Evolutionary conservation across 225 moss, liverwort and hornwort species (phyloP), one percentile per base, ranked within the genome.

Genomic region (Sphagnum tenellum): DNA sequence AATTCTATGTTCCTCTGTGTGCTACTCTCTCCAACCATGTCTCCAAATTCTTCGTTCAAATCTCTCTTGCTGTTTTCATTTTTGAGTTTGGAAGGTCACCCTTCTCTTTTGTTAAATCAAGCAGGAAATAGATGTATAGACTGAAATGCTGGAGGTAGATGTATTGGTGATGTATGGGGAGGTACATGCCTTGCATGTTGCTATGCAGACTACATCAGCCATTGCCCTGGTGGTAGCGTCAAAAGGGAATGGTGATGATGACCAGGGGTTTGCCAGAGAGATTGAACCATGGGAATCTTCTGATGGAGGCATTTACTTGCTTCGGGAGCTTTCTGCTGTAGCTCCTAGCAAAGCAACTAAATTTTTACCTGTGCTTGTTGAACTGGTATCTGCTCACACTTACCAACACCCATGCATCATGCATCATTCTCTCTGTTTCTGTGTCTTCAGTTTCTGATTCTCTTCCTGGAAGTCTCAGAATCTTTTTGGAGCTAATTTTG

Each of bases 301-400:
- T 9, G 89, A 90, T 67, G 89, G 89, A 59, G 89, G 85, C 3
- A 85, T 90, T 64, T 90, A 85, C 69, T 70, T 90, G 62, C 75
- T 90, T 49, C 85, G 88, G 54, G 89, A 90, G 70, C 77, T 90
- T 46, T 85, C 88, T 65, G 85, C 78, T 70, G 85, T 87, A 61
- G 85, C 85, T 64, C 80, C 89, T 60, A 85, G 79, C 70, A 84
- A 75, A 53, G 88, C 88, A 55, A 67, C 75, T 68, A 76, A 78
- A 67, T 90, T 87, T 68, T 75, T 90, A 71, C 88, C 89, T 53
- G 66, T 82, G 61, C 65, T 90, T 49, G 80, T 71, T 3, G 65
- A 88, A 61, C 74, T 90, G 88, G 89, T 90, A 76, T 44, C 56
- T 65, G 8, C 45, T 29, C n/a, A 49, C 12, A 11, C 2, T 45